Evolutionary conservation across 257 asterid species (phyloP).

Genomic region (Eustoma russellianum): DNA sequence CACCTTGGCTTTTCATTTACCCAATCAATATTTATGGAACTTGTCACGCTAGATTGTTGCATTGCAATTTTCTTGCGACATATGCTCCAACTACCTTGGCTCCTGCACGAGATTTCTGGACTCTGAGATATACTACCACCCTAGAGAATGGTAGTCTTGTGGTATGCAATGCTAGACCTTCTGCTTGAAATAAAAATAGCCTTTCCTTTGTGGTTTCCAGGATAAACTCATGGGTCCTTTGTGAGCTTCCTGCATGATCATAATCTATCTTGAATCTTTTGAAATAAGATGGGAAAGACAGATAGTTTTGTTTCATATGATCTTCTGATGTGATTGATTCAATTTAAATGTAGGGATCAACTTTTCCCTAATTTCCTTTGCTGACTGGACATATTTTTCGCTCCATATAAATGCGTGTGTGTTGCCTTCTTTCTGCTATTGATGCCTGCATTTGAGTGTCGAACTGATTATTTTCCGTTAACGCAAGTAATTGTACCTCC

Average conservation of each 20-base stretch:
- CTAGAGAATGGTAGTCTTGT: constrained; percentile 90
- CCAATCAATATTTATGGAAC: background rate
- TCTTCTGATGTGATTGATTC: no score
- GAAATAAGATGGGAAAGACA: no score
- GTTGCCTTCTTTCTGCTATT: no score
- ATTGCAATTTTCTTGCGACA: constrained; percentile 27
- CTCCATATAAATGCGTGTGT: no score
- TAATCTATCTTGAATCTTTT: background rate
- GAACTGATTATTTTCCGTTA: no score
- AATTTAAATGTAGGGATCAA: no score
- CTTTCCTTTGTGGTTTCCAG: background rate
- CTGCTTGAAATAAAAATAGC: background rate
- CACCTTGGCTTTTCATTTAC: background rate
- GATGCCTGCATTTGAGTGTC: no score
- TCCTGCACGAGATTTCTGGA: constrained; percentile 98
- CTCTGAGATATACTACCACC: constrained; percentile 88
- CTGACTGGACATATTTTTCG: no score
- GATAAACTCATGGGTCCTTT: background rate
- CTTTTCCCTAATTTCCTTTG: no score
- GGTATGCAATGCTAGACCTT: constrained; percentile 37
- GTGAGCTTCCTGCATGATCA: background rate
- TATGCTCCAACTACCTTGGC: constrained; percentile 95
- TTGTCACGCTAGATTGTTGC: background rate
- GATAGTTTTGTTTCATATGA: no score
- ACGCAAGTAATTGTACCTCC: no score